phyloP scores from a whole-genome alignment of 2,329 filamentous ascomycete genomes.

The Aspergillus ruber region DNA sequence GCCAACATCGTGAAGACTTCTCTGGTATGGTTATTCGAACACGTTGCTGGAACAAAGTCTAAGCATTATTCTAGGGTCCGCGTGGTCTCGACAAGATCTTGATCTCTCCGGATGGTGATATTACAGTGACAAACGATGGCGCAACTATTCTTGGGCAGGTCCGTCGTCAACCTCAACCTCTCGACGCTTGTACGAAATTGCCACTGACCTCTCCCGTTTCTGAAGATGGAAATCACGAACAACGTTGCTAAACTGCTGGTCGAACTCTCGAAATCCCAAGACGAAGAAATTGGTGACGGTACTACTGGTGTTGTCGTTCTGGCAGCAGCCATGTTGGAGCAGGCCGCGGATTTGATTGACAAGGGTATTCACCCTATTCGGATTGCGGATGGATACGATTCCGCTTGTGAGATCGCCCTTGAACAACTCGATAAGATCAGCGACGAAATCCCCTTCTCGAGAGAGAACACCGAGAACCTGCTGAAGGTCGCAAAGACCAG shows the following conservation, averaged over 20 bases:
- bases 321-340: constrained; percentile 88
- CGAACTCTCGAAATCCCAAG: constrained; percentile 95
- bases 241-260: constrained; percentile 96
- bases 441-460: constrained; percentile 80
- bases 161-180: constrained; percentile 13
- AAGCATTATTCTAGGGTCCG: constrained; percentile 54
- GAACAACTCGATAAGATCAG: constrained; percentile 88
- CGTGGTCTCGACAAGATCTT: constrained; percentile 98
- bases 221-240: constrained; percentile 95
- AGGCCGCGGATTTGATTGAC: constrained; percentile 95
- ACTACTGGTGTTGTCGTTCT: constrained; percentile 97
- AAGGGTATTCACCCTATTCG: constrained; percentile 99
- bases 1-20: constrained; percentile 97
- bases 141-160: constrained; percentile 85
- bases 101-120: constrained; percentile 96
- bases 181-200: constrained; percentile 1
- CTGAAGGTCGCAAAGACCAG: constrained; percentile 93
- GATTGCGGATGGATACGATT: constrained; percentile 96
- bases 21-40: constrained; percentile 47
- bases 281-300: constrained; percentile 97
- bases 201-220: constrained; percentile 3
- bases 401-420: constrained; percentile 94
- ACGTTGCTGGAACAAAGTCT: constrained; percentile 2
- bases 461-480: constrained; percentile 73
- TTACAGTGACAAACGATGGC: constrained; percentile 98